Evolutionary conservation across 2,329 filamentous ascomycete genomes (phyloP).

Genomic region (Pseudocercospora musae): DNA sequence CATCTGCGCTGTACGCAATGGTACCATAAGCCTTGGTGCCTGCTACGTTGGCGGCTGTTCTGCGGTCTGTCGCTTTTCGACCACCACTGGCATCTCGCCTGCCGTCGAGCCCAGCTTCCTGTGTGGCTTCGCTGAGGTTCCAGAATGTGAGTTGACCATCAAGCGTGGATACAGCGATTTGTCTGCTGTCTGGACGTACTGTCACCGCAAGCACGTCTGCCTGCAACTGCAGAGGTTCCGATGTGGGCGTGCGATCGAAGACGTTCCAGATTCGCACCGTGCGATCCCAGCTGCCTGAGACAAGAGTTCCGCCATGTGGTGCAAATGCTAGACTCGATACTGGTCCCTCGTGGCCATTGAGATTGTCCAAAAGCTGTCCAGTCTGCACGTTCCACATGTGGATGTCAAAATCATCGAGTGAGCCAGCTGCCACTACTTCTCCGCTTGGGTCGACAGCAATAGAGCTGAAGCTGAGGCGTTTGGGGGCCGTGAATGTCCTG

Average conservation of each 20-base stretch:
- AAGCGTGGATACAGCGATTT: conserved; percentile 86
- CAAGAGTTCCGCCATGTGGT: conserved; percentile 75
- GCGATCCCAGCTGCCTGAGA: conserved; percentile 94
- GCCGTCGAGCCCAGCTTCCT: conserved; percentile 82
- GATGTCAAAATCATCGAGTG: conserved; percentile 92
- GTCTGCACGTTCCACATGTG: conserved; percentile 99
- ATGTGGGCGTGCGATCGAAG: conserved; percentile 89
- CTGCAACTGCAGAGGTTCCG: conserved; percentile 87
- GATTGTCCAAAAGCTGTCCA: conserved; percentile 84
- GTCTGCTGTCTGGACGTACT: conserved; percentile 83
- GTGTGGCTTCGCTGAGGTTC: conserved; percentile 82
- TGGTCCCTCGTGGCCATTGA: conserved; percentile 90
- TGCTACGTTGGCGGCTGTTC: conserved; percentile 84
- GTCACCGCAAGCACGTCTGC: conserved; percentile 85
- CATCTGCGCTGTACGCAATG: conserved; percentile 88
- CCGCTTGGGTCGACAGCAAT: conserved; percentile 96
- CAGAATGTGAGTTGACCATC: conserved; percentile 95
- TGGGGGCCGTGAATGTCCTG: conserved; percentile 91
- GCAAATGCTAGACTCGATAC: conserved; percentile 86
- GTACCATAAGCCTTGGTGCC: conserved; percentile 88
- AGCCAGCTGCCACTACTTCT: conserved; percentile 92
- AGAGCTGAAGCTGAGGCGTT: conserved; percentile 85
- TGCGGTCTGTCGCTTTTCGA: conserved; percentile 79
- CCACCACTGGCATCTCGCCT: conserved; percentile 90
- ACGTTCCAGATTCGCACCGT: conserved; percentile 96